Percentiles rank a stretch among this genome's conserved stretches.
phyloP scores from a whole-genome alignment of 139 green algal species.

The Chlorella sorokiniana region DNA sequence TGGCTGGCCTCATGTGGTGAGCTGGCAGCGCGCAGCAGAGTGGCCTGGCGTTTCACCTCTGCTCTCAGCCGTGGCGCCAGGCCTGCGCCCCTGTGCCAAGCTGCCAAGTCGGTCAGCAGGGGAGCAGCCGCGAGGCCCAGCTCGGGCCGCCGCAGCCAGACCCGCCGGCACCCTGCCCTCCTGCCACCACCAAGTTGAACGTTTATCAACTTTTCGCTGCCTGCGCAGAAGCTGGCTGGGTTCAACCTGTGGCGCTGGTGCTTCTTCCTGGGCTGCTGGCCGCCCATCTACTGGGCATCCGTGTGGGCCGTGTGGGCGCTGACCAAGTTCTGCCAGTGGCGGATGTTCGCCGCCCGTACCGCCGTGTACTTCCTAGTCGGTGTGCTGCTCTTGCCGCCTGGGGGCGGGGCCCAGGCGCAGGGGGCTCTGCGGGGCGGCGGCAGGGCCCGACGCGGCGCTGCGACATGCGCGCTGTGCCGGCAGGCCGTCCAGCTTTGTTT shows the following conservation, averaged over 20 bases:
- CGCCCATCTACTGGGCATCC: conserved; percentile 18
- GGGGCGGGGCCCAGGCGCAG: background rate
- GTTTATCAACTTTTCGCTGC: background rate
- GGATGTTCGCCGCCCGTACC: conserved; percentile 1
- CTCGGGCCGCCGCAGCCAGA: too few species aligned
- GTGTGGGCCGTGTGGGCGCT: conserved; percentile 4
- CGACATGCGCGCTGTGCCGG: too few species aligned
- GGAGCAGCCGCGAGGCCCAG: too few species aligned
- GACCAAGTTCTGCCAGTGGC: conserved; percentile 10
- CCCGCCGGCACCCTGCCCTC: too few species aligned
- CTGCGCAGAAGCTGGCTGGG: conserved; percentile 4
- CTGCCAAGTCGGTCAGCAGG: too few species aligned
- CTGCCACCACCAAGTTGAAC: background rate
- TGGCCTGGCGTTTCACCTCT: background rate
- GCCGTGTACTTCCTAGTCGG: conserved; percentile 26
- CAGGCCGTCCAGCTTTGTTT: too few species aligned
- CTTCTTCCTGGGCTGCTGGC: conserved; percentile 34
- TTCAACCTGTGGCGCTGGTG: conserved; percentile 25
- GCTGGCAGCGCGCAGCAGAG: background rate
- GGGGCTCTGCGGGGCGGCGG: background rate
- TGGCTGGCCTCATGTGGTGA: conserved; percentile 13
- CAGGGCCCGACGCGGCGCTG: too few species aligned
- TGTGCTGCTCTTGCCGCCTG: background rate
- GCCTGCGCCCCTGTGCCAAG: background rate
- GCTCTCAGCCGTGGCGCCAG: background rate